Percentiles rank a stretch among this genome's conserved stretches.
Conservation (phyloP, 352 stramenopile species). For the Phytophthora fragariae region DNA sequence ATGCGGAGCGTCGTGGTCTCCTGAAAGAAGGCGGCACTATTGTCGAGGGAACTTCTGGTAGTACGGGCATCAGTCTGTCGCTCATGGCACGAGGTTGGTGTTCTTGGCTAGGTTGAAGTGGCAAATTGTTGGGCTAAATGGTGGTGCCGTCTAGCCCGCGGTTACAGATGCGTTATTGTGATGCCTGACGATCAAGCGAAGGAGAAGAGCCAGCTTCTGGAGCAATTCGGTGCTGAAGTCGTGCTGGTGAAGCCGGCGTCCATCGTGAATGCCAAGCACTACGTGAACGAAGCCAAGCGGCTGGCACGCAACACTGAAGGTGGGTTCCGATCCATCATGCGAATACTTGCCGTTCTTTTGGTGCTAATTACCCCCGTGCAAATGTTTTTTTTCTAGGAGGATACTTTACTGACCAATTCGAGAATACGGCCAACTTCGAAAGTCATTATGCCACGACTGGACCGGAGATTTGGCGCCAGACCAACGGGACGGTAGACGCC, state of each 20-base stretch:
- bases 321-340: slow-evolving; percentile 24
- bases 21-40: slow-evolving; percentile 94
- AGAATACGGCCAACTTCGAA: slow-evolving; percentile 96
- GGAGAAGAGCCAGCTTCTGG: slow-evolving; percentile 89
- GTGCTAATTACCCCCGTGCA: background rate
- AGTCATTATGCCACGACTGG: slow-evolving; percentile 96
- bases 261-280: slow-evolving; percentile 98
- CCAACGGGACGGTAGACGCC: slow-evolving; percentile 92
- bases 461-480: slow-evolving; percentile 96
- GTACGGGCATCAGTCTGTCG: slow-evolving; percentile 97
- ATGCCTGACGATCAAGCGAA: slow-evolving; percentile 98
- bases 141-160: slow-evolving; percentile 63
- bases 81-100: slow-evolving; percentile 88
- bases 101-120: slow-evolving; percentile 1
- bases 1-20: slow-evolving; percentile 89
- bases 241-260: slow-evolving; percentile 91
- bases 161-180: slow-evolving; percentile 96
- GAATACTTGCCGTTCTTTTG: background rate
- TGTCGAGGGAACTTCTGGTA: slow-evolving; percentile 98
- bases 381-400: slow-evolving; percentile 54
- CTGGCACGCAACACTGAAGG: slow-evolving; percentile 84
- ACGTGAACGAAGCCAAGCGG: slow-evolving; percentile 96
- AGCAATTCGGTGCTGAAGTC: slow-evolving; percentile 89
- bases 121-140: background rate
- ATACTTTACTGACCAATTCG: slow-evolving; percentile 99